Evolutionary conservation across 2,329 filamentous ascomycete species (phyloP).

Genomic region (Claviceps humidiphila): DNA sequence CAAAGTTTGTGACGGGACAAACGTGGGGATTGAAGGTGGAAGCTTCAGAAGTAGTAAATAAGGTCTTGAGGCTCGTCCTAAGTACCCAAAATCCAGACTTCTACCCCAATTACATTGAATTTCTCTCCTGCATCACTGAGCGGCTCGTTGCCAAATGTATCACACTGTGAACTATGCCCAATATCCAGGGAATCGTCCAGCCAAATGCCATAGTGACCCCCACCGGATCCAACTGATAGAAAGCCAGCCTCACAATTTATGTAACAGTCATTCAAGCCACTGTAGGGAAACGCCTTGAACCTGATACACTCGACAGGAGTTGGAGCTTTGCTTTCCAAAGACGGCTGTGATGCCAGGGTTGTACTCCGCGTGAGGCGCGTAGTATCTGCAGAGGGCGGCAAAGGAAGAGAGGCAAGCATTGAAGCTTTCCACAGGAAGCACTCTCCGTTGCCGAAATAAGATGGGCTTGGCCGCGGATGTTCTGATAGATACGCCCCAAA

Average conservation of each 20-base stretch:
- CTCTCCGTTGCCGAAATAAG: conserved; percentile 93
- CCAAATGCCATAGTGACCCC: conserved; percentile 90
- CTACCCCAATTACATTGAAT: conserved; percentile 81
- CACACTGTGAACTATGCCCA: conserved; percentile 70
- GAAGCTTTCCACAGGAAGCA: conserved; percentile 63
- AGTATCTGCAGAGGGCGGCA: conserved; percentile 38
- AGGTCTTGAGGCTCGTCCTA: conserved; percentile 9
- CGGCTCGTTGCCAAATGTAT: conserved; percentile 90
- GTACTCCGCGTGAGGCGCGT: conserved; percentile 31
- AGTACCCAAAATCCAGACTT: conserved; percentile 79
- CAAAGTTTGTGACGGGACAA: not conserved
- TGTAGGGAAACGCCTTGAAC: conserved; percentile 96
- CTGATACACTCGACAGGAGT: conserved; percentile 56
- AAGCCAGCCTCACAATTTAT: conserved; percentile 83
- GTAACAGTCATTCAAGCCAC: conserved; percentile 90
- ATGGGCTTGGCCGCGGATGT: conserved; percentile 62
- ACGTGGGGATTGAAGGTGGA: not conserved
- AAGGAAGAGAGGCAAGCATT: conserved; percentile 38
- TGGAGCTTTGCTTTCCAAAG: conserved; percentile 10
- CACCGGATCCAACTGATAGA: conserved; percentile 73
- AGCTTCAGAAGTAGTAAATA: not conserved
- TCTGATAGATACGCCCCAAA: conserved; percentile 95
- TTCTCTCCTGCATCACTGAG: conserved; percentile 86
- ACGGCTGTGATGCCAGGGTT: conserved; percentile 17
- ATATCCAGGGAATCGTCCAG: conserved; percentile 73